Evolutionary conservation across 331 rosid genomes (phyloP).

Genomic region (Pyrus hybrid): DNA sequence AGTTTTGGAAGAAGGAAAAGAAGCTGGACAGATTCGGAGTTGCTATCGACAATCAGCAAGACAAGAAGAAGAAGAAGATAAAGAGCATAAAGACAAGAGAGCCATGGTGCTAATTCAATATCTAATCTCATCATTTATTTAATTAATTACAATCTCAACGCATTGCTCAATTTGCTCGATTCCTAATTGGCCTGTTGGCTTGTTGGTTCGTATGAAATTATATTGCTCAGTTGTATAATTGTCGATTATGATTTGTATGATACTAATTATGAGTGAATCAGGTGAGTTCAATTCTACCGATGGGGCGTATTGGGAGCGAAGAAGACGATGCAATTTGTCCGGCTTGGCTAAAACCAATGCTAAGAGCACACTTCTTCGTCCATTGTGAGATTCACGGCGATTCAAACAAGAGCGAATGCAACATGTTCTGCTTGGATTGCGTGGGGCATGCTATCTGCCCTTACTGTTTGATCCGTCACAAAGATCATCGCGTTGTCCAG

Average conservation of each 20-base stretch:
- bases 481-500: constrained; percentile 32
- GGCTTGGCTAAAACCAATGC: constrained; percentile 34
- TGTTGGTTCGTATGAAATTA: too few relatives aligned
- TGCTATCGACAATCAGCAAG: neutral
- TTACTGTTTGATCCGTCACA: constrained; percentile 31
- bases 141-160: neutral
- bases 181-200: too few relatives aligned
- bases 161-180: neutral
- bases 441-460: constrained; percentile 27
- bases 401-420: constrained; percentile 37
- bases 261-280: neutral
- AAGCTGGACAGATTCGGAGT: neutral
- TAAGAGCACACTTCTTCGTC: constrained; percentile 22
- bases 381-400: constrained; percentile 27
- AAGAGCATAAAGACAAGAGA: neutral
- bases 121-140: neutral
- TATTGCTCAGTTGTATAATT: too few relatives aligned
- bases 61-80: neutral
- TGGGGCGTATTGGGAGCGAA: constrained; percentile 10
- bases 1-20: neutral
- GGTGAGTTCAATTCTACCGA: constrained; percentile 29
- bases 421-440: constrained; percentile 46
- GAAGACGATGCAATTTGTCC: constrained; percentile 18
- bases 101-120: neutral
- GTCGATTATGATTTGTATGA: neutral